Conservation (phyloP, 768 basidiomycete species). For the Omphalotus guepiniiformis region DNA sequence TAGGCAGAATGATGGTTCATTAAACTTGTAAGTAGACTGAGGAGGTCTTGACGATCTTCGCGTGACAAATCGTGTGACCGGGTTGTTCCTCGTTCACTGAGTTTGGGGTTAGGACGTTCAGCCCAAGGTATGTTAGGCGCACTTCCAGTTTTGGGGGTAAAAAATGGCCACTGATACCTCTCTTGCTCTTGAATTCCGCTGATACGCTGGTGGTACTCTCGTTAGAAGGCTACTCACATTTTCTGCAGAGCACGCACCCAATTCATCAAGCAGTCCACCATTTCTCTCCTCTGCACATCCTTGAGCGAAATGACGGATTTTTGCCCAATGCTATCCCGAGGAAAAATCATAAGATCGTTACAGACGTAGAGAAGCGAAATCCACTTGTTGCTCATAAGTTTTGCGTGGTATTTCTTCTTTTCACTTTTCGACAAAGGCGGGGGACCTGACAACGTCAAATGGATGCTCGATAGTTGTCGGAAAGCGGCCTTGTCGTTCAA, state of each 20-base stretch:
- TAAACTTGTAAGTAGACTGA: not conserved
- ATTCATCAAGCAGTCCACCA: not conserved
- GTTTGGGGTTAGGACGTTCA: not conserved
- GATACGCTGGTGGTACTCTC: not conserved
- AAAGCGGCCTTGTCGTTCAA: not conserved
- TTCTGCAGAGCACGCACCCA: not conserved
- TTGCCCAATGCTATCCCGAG: not conserved
- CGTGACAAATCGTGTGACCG: not conserved
- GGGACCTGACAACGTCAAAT: not conserved
- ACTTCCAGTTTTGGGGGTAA: not conserved
- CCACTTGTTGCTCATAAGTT: not conserved
- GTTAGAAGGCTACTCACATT: too few relatives aligned
- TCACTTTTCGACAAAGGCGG: not conserved
- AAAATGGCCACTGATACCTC: not conserved
- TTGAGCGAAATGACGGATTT: too few relatives aligned
- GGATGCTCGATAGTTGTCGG: not conserved
- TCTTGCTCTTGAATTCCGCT: not conserved
- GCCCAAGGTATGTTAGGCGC: not conserved
- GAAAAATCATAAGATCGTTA: conserved; percentile 2
- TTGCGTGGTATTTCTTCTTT: not conserved
- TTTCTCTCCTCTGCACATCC: too few relatives aligned
- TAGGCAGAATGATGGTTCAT: conserved; percentile 1
- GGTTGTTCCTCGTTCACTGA: too few relatives aligned
- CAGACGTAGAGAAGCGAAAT: not conserved
- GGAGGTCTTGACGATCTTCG: not conserved